Conservation (phyloP, 257 asterid species). For the Marsdenia floribunda region DNA sequence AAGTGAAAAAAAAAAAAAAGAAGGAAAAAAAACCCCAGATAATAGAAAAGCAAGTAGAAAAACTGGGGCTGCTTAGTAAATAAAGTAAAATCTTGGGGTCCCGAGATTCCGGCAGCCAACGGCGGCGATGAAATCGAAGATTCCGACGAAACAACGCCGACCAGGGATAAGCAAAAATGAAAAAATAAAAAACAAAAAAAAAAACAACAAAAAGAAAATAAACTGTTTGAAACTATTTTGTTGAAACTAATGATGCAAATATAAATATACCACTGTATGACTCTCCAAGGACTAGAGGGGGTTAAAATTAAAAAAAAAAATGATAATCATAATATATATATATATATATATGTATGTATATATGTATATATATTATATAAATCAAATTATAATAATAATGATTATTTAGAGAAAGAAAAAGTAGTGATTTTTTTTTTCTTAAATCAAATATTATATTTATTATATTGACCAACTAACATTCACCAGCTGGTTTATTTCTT, state of each 20-base stretch:
- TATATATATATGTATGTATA: no score
- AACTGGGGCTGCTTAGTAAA: slow-evolving; percentile 22
- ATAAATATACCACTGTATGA: slow-evolving; percentile 7
- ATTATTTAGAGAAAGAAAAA: slow-evolving; percentile 5
- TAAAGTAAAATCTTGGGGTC: slow-evolving; percentile 16
- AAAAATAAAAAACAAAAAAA: no score
- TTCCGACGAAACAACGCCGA: slow-evolving; percentile 38
- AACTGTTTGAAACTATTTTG: slow-evolving; percentile 19
- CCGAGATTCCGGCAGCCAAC: slow-evolving; percentile 36
- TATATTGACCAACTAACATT: slow-evolving; percentile 3
- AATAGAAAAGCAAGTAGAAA: slow-evolving; percentile 3
- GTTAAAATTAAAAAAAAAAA: background rate
- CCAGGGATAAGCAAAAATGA: slow-evolving; percentile 1
- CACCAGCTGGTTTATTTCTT: slow-evolving; percentile 4
- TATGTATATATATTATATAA: background rate
- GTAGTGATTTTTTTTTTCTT: background rate
- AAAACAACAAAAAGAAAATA: slow-evolving; percentile 1
- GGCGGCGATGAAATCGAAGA: slow-evolving; percentile 30
- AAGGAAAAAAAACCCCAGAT: background rate
- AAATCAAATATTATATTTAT: background rate
- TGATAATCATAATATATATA: background rate
- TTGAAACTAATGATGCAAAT: slow-evolving; percentile 6
- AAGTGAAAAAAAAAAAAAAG: background rate
- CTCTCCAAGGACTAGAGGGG: background rate
- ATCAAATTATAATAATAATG: background rate